These are phyloP conservation scores for Dioscorea dumetorum DNA, from an alignment of 106 monocot genomes.

Conservation along the genomic window DNA sequence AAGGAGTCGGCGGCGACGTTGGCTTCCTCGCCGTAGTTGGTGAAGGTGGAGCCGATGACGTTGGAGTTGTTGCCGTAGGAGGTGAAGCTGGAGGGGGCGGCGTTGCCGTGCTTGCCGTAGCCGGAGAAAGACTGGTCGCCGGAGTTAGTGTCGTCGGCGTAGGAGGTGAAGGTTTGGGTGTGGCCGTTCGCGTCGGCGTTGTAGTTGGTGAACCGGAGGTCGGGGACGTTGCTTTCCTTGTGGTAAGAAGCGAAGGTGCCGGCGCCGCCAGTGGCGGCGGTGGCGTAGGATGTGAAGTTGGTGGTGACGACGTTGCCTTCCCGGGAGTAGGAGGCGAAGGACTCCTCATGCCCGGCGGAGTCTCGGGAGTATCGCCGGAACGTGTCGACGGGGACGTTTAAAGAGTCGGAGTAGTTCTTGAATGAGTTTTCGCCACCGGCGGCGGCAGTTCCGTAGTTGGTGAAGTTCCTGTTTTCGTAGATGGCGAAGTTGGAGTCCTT, in stretches of 20 bases:
- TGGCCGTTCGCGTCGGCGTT: slow-evolving; percentile 38
- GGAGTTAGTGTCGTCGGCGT: slow-evolving; percentile 64
- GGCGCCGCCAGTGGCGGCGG: slow-evolving; percentile 42
- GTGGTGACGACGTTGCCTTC: slow-evolving; percentile 67
- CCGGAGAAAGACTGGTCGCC: slow-evolving; percentile 68
- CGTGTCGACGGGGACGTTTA: slow-evolving; percentile 60
- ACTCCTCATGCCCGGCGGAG: slow-evolving; percentile 27
- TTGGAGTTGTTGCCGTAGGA: slow-evolving; percentile 67
- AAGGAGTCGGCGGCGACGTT: slow-evolving; percentile 43
- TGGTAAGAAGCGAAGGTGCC: slow-evolving; percentile 45
- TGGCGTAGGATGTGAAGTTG: slow-evolving; percentile 88
- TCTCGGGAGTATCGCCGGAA: slow-evolving; percentile 86
- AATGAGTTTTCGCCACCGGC: slow-evolving; percentile 43
- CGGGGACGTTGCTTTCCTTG: slow-evolving; percentile 36
- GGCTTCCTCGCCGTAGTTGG: slow-evolving; percentile 41
- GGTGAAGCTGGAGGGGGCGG: slow-evolving; percentile 24
- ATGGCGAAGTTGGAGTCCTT: slow-evolving; percentile 26
- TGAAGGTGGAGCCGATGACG: slow-evolving; percentile 51
- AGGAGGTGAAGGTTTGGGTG: slow-evolving; percentile 29
- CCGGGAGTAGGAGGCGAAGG: slow-evolving; percentile 45
- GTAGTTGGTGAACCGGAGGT: slow-evolving; percentile 74
- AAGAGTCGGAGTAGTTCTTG: slow-evolving; percentile 55
- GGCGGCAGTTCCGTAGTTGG: slow-evolving; percentile 57
- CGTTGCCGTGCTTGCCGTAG: slow-evolving; percentile 60
- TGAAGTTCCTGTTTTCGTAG: slow-evolving; percentile 63